Evolutionary conservation across 257 asterid species (phyloP).

Genomic region (Oldenlandia corymbosa): DNA sequence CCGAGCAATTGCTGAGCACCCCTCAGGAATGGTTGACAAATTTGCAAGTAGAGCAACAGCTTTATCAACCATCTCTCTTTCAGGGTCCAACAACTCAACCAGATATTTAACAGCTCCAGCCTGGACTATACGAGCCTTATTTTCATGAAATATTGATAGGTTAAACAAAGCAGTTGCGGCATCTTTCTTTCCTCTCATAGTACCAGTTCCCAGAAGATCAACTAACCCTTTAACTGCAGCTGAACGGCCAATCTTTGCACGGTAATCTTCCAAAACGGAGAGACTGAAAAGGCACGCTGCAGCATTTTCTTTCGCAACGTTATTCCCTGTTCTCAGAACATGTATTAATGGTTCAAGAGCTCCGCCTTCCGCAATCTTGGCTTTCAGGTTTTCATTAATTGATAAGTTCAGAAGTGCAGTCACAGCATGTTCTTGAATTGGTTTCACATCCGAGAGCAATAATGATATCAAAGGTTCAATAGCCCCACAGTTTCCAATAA

Average conservation of each 20-base stretch:
- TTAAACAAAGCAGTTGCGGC: constrained; percentile 91
- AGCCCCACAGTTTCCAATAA: constrained; percentile 77
- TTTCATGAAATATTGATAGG: constrained; percentile 81
- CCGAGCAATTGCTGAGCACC: constrained; percentile 80
- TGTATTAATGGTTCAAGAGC: constrained; percentile 82
- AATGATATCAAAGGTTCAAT: constrained; percentile 64
- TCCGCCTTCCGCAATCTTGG: constrained; percentile 63
- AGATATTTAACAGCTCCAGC: constrained; percentile 81
- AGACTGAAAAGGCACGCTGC: constrained; percentile 94
- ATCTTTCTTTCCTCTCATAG: constrained; percentile 82
- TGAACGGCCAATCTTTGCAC: constrained; percentile 74
- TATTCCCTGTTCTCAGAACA: constrained; percentile 66
- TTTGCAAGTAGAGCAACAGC: constrained; percentile 92
- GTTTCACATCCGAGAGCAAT: constrained; percentile 49
- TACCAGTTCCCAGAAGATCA: constrained; percentile 66
- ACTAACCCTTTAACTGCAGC: constrained; percentile 82
- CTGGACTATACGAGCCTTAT: constrained; percentile 86
- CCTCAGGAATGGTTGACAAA: constrained; percentile 68
- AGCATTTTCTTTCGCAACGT: constrained; percentile 78
- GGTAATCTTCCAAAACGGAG: constrained; percentile 74
- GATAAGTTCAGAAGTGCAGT: constrained; percentile 87
- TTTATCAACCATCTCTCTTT: constrained; percentile 73
- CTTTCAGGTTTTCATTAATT: constrained; percentile 56
- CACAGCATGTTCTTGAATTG: constrained; percentile 79
- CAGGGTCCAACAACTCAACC: constrained; percentile 64